Conservation (phyloP, 192 early-diverging fungal species). For the Coemansia sp. region DNA sequence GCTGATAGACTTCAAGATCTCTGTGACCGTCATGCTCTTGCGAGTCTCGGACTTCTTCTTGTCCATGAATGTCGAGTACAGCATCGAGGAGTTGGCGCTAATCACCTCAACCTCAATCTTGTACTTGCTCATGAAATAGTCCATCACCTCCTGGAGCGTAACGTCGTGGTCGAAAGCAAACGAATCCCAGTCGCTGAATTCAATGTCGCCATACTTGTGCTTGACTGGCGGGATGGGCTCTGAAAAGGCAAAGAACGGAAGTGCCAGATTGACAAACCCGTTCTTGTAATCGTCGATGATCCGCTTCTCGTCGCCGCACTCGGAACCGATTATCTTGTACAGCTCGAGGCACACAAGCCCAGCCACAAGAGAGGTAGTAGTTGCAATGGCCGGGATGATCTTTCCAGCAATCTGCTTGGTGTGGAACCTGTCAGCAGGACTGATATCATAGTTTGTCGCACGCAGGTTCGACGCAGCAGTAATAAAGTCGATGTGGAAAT, state of each 20-base stretch:
- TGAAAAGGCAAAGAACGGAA: conserved; percentile 99
- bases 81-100: conserved; percentile 87
- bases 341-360: conserved; percentile 97
- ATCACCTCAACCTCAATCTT: conserved; percentile 91
- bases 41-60: conserved; percentile 86
- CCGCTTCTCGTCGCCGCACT: conserved; percentile 52
- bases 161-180: conserved; percentile 83
- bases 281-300: conserved; percentile 98
- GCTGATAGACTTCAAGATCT: conserved; percentile 75
- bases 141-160: conserved; percentile 87
- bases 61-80: conserved; percentile 86
- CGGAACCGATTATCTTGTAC: conserved; percentile 75
- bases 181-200: conserved; percentile 95
- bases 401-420: conserved; percentile 90
- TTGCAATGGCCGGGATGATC: conserved; percentile 91
- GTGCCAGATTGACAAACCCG: conserved; percentile 95
- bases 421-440: conserved; percentile 71
- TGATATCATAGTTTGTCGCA: conserved; percentile 78
- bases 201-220: conserved; percentile 80
- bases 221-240: conserved; percentile 93
- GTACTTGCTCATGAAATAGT: conserved; percentile 78
- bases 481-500: conserved; percentile 99
- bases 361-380: conserved; percentile 93
- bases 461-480: conserved; percentile 96
- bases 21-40: conserved; percentile 75